Conservation (phyloP, 1,284 basidiomycete species). For the Marasmius oreades region DNA sequence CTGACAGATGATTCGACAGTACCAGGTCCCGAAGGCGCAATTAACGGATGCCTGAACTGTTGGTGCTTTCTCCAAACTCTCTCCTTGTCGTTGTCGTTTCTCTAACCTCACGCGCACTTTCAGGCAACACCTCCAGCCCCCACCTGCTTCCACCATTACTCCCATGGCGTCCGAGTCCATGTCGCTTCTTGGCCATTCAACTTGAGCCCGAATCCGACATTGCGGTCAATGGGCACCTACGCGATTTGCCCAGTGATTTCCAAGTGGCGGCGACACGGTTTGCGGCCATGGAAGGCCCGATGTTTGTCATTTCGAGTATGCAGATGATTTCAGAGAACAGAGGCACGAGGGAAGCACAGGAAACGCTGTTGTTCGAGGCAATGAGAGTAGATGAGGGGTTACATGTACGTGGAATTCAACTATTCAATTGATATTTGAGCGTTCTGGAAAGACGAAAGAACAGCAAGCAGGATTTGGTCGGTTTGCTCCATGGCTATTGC, state of each 20-base stretch:
- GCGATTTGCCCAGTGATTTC: slow-evolving; percentile 14
- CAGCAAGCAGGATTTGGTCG: too few relatives aligned
- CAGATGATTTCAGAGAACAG: slow-evolving; percentile 1
- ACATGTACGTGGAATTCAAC: too few relatives aligned
- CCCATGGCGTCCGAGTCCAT: too few relatives aligned
- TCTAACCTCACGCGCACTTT: neutral
- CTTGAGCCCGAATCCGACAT: neutral
- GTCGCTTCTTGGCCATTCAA: slow-evolving; percentile 18
- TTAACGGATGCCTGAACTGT: slow-evolving; percentile 7
- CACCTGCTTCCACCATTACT: slow-evolving; percentile 18
- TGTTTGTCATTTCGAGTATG: slow-evolving; percentile 18
- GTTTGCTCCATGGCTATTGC: too few relatives aligned
- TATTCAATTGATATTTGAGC: too few relatives aligned
- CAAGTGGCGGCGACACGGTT: slow-evolving; percentile 12
- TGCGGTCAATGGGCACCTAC: slow-evolving; percentile 5
- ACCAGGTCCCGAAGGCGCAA: too few relatives aligned
- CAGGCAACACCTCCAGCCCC: slow-evolving; percentile 19
- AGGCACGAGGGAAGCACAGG: too few relatives aligned
- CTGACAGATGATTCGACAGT: too few relatives aligned
- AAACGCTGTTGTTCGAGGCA: too few relatives aligned
- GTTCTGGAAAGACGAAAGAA: too few relatives aligned
- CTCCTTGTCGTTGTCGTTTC: too few relatives aligned
- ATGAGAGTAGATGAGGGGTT: too few relatives aligned
- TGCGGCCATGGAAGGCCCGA: slow-evolving; percentile 20
- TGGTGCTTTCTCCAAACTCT: slow-evolving; percentile 13